Conservation (phyloP, 202 grass and related monocot species). For the Schoenoplectus triqueter region DNA sequence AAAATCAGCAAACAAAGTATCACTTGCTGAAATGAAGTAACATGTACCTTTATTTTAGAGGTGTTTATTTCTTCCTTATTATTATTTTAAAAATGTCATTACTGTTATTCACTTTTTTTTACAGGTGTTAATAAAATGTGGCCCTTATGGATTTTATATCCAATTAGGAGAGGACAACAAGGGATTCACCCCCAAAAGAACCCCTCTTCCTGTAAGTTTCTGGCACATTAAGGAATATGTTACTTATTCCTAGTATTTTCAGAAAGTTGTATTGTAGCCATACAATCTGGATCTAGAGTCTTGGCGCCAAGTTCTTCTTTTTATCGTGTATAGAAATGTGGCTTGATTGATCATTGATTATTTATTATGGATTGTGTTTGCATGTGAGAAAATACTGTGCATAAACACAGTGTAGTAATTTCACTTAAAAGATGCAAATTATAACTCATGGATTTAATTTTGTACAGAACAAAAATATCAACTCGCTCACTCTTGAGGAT, state of each 20-base stretch:
- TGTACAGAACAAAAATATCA: constrained; percentile 65
- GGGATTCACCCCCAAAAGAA: constrained; percentile 68
- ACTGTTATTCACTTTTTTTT: constrained; percentile 36
- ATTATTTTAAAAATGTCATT: background rate
- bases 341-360: constrained; percentile 1
- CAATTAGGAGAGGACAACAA: constrained; percentile 88
- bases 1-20: background rate
- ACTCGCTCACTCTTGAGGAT: constrained; percentile 67
- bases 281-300: constrained; percentile 18
- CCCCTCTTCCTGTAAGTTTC: constrained; percentile 66
- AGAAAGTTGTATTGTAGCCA: background rate
- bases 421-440: constrained; percentile 18
- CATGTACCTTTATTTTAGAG: constrained; percentile 12
- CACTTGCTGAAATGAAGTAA: background rate
- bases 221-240: constrained; percentile 27
- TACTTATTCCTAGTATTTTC: background rate
- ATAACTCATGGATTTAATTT: constrained; percentile 26
- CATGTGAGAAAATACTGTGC: constrained; percentile 4
- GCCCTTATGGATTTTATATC: constrained; percentile 85
- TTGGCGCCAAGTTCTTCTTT: background rate
- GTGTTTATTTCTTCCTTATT: background rate
- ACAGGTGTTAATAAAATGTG: constrained; percentile 87
- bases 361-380: background rate
- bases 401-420: background rate
- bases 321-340: too few relatives aligned